Evolutionary conservation across 305 asterid species (phyloP), one percentile per base, ranked within the genome.

Genomic region (Caryopteris hybrid): DNA sequence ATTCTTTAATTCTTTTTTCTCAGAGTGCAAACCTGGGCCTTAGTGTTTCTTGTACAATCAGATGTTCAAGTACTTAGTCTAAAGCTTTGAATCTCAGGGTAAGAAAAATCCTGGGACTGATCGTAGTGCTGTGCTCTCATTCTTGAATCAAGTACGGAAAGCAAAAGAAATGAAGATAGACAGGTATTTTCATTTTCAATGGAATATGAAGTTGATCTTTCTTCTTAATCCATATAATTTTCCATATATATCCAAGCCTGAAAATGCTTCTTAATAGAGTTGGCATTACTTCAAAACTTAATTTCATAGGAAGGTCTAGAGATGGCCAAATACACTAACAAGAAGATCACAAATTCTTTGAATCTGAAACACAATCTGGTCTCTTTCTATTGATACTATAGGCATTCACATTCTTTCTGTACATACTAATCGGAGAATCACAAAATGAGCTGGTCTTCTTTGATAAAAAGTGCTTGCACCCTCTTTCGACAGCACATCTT

Each of bases 131-230:
- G 96, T 93, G 58, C 85, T 90, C 66, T 73, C 82, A 11, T 93
- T 93, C 85, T 61, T 93, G 86, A 80, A 82, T 62, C 76, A 83
- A 81, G 96, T 91, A 42, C 76, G 14, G 81, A 76, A 79, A 63
- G 96, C 95, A 23, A 88, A 83, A 77, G 95, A 86, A 75, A 91
- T 91, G 96, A 84, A 79, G 90, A 83, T 91, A 62, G 99, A 91
- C 86, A 93, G 99, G 96, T 87, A 64, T 38, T 14, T 27, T 64
- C 38, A 62, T 17, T 39, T 70, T 53, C 21, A 51, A 4, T 16
- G 38, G 6, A 61, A 9, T 71, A 21, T 57, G 22, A 66, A n/a
- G 47, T 48, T 17, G 47, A 36, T 62, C 22, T 21, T n/a, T 17
- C 38, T 41, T 55, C 18, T 61, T 3, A 11, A 18, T 31, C 8